Conservation (phyloP, 1,139 yeast species). For the Tardiomyces depauwii region DNA sequence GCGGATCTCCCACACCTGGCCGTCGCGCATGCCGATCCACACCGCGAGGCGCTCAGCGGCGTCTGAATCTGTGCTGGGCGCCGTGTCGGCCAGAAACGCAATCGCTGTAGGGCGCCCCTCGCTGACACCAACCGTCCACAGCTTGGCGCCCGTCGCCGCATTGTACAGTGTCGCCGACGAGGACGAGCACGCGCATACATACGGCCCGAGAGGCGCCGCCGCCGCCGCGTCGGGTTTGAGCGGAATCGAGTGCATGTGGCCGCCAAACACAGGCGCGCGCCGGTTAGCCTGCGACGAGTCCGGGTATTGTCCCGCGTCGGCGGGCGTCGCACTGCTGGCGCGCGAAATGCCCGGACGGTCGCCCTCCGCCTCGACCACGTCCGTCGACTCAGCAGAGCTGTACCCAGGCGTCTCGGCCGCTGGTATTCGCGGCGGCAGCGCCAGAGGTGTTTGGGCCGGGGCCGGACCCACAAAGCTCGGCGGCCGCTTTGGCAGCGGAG, state of each 20-base stretch:
- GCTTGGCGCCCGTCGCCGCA: conserved; percentile 15
- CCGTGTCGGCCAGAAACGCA: conserved; percentile 11
- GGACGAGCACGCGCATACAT: conserved; percentile 16
- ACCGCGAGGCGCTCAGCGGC: conserved; percentile 16
- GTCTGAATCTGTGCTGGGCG: conserved; percentile 11
- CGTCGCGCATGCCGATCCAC: conserved; percentile 31
- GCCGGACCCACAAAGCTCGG: too few species aligned
- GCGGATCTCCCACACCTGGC: conserved; percentile 24
- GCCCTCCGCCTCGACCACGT: not conserved
- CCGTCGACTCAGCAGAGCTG: not conserved
- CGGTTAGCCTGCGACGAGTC: conserved; percentile 27
- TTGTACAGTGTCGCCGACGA: conserved; percentile 17
- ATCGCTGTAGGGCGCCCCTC: conserved; percentile 21
- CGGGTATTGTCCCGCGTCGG: conserved; percentile 12
- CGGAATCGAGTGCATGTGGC: conserved; percentile 18
- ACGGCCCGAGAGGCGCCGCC: conserved; percentile 17
- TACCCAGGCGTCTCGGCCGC: not conserved
- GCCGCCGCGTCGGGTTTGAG: conserved; percentile 19
- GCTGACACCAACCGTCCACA: conserved; percentile 18
- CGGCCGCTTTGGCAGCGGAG: not conserved
- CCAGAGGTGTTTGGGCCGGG: not conserved
- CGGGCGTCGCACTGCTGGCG: not conserved
- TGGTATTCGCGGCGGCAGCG: not conserved
- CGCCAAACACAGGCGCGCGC: conserved; percentile 22
- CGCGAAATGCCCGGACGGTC: not conserved